Evolutionary conservation across 2,329 filamentous ascomycete genomes (phyloP).

Genomic region (Talaromyces verruculosus): DNA sequence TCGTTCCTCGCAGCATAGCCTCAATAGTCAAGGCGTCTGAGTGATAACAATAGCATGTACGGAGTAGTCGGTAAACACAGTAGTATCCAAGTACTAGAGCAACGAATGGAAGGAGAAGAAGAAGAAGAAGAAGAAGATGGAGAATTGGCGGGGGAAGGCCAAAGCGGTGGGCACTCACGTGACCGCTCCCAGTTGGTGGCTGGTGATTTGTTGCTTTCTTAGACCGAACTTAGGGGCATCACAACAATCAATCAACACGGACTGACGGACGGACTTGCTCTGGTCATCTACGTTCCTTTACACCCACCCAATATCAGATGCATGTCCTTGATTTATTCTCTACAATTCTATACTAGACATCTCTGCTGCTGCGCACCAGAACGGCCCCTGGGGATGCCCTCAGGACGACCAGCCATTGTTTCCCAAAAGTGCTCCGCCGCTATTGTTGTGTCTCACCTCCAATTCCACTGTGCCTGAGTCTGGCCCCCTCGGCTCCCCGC

Average conservation of each 20-base stretch:
- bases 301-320: not conserved
- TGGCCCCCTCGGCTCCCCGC: constrained; percentile 19
- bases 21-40: not conserved
- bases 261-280: not conserved
- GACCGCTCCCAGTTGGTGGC: not conserved
- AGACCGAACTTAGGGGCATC: not conserved
- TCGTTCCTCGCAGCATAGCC: not conserved
- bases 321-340: not conserved
- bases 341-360: not conserved
- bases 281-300: not conserved
- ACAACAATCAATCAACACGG: constrained; percentile 6
- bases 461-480: constrained; percentile 26
- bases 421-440: constrained; percentile 36
- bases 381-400: constrained; percentile 30
- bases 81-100: no score
- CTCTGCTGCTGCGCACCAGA: constrained; percentile 14
- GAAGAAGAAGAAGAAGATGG: not conserved
- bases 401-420: constrained; percentile 27
- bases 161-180: not conserved
- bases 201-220: constrained; percentile 6
- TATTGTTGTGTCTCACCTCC: constrained; percentile 34
- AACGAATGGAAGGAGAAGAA: not conserved
- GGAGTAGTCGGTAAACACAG: not conserved
- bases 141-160: constrained; percentile 2
- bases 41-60: not conserved